These are phyloP conservation scores for Teratosphaeria gauchensis DNA, from an alignment of 2,329 filamentous ascomycete genomes.

Conservation along the genomic window DNA sequence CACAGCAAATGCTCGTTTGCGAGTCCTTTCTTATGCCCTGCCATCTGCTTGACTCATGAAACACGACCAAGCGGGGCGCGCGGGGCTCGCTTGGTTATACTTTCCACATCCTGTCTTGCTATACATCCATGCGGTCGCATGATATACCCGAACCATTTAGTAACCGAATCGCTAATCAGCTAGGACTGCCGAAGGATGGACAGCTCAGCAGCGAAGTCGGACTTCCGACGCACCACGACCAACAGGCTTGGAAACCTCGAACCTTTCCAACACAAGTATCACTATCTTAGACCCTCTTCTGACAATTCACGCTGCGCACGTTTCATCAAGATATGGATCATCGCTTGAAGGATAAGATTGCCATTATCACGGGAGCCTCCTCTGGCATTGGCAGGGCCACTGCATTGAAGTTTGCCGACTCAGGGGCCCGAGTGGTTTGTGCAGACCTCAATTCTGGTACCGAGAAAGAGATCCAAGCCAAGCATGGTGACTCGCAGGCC, in stretches of 20 bases:
- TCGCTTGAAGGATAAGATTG: conserved; percentile 17
- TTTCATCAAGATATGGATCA: conserved; percentile 1
- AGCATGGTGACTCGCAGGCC: conserved; percentile 14
- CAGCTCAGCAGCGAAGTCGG: too few species aligned
- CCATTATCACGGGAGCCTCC: conserved; percentile 20
- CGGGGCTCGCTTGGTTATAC: neutral
- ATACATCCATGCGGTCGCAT: too few species aligned
- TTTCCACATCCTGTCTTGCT: neutral
- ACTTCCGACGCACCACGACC: too few species aligned
- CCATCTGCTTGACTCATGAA: neutral
- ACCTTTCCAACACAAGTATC: too few species aligned
- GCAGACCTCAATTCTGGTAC: conserved; percentile 16
- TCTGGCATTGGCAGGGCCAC: conserved; percentile 20
- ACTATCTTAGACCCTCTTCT: neutral
- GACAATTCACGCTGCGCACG: neutral
- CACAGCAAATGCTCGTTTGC: too few species aligned
- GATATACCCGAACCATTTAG: neutral
- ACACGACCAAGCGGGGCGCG: neutral
- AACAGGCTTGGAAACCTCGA: too few species aligned
- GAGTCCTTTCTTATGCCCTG: neutral
- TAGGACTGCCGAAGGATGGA: neutral
- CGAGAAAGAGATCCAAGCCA: conserved; percentile 11
- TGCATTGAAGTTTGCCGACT: conserved; percentile 16
- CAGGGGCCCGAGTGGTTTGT: conserved; percentile 17
- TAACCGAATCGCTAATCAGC: neutral